phyloP scores from a whole-genome alignment of 225 moss, liverwort and hornwort species.

The Physcomitrium patens region DNA sequence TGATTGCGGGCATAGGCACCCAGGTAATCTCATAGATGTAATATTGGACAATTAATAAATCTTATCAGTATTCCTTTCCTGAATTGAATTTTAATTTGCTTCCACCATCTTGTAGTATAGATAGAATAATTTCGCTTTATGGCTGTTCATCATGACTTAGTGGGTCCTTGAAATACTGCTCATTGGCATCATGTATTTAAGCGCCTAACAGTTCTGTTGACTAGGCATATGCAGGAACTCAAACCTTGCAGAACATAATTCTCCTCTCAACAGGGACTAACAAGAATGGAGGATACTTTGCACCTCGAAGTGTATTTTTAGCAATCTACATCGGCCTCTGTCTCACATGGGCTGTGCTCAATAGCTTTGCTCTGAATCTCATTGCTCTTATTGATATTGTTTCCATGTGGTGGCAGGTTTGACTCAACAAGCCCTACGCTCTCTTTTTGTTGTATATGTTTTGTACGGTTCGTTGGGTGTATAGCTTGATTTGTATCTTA shows the following conservation, averaged over 20 bases:
- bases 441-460: slow-evolving; percentile 17
- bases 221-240: slow-evolving; percentile 93
- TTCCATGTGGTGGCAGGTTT: slow-evolving; percentile 93
- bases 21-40: slow-evolving; percentile 56
- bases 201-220: slow-evolving; percentile 27
- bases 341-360: slow-evolving; percentile 82
- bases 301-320: slow-evolving; percentile 79
- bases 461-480: slow-evolving; percentile 5
- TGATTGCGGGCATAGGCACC: slow-evolving; percentile 88
- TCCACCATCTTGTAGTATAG: neutral
- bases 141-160: slow-evolving; percentile 4
- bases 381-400: slow-evolving; percentile 87
- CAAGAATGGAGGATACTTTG: slow-evolving; percentile 79
- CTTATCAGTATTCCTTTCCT: neutral
- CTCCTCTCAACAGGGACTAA: slow-evolving; percentile 74
- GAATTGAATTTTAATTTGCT: neutral
- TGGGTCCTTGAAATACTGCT: neutral
- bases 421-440: slow-evolving; percentile 13
- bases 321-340: slow-evolving; percentile 75
- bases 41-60: neutral
- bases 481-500: slow-evolving; percentile 4
- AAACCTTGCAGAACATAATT: slow-evolving; percentile 79
- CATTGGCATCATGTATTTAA: neutral
- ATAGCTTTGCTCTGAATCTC: slow-evolving; percentile 87
- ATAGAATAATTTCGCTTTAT: slow-evolving; percentile 1